Evolutionary conservation across 345 rosid species (phyloP).

Genomic region (Arabis hirsuta): DNA sequence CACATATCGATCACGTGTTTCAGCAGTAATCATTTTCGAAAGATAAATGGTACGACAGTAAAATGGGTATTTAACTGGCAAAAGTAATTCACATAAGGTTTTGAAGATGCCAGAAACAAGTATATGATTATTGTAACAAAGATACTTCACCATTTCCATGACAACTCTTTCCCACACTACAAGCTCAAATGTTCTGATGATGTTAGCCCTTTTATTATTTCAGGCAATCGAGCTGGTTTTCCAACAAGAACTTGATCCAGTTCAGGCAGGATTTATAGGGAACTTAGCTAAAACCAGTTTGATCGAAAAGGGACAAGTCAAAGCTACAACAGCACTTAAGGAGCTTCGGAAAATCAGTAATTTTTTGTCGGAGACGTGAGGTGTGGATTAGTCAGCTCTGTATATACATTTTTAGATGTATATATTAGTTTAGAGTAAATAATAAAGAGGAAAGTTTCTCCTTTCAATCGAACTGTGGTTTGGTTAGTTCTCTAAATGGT

Average conservation of each 20-base stretch:
- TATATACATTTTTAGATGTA: constrained; percentile 49
- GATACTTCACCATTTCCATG: background rate
- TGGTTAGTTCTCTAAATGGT: too few relatives aligned
- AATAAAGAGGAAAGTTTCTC: background rate
- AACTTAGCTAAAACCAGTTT: constrained; percentile 62
- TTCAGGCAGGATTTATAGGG: constrained; percentile 55
- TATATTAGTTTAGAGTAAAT: constrained; percentile 52
- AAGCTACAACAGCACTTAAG: constrained; percentile 71
- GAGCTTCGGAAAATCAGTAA: constrained; percentile 92
- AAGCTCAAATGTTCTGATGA: constrained; percentile 23
- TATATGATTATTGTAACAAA: background rate
- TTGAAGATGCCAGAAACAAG: background rate
- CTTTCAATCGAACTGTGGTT: background rate
- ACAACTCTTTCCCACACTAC: background rate
- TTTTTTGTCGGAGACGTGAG: constrained; percentile 73
- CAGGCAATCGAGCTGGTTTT: constrained; percentile 80
- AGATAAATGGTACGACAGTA: background rate
- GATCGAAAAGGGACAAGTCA: constrained; percentile 74
- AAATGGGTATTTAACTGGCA: background rate
- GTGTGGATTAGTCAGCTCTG: constrained; percentile 9
- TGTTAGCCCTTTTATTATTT: background rate
- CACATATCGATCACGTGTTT: background rate
- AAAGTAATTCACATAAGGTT: background rate
- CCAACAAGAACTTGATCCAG: constrained; percentile 75
- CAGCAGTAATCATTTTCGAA: background rate